A percentile compares a stretch with the other conserved stretches of the same genome.
phyloP scores from a whole-genome alignment of 2,329 filamentous ascomycete genomes.

The Teratosphaeria pseudoeucalypti region DNA sequence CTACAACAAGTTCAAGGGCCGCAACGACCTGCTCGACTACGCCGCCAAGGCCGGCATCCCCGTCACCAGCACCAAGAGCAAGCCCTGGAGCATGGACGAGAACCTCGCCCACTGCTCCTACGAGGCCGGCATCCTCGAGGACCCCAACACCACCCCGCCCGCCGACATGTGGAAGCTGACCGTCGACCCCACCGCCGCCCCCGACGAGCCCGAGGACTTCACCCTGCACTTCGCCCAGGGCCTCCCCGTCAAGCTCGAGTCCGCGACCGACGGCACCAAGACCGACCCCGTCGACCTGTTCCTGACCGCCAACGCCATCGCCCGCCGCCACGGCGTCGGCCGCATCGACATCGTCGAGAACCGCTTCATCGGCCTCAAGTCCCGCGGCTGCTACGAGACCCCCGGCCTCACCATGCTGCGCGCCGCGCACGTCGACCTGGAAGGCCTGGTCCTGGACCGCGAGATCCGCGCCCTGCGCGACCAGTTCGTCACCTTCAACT shows the following conservation, averaged over 20 bases:
- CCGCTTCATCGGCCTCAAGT: constrained; percentile 71
- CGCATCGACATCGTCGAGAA: constrained; percentile 77
- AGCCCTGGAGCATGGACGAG: constrained; percentile 59
- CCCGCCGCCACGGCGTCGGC: constrained; percentile 61
- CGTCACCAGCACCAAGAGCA: constrained; percentile 61
- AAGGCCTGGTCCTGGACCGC: constrained; percentile 58
- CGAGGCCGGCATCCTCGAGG: constrained; percentile 67
- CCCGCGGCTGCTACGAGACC: constrained; percentile 69
- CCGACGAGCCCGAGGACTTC: constrained; percentile 61
- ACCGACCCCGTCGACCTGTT: constrained; percentile 62
- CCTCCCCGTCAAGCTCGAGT: constrained; percentile 57
- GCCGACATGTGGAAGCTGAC: constrained; percentile 71
- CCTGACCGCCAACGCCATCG: constrained; percentile 60
- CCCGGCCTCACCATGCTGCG: constrained; percentile 48
- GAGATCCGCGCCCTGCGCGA: constrained; percentile 60
- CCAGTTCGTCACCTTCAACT: constrained; percentile 58
- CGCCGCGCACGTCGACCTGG: constrained; percentile 49
- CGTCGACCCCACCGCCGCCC: constrained; percentile 56
- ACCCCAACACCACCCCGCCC: constrained; percentile 54
- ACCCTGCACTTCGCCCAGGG: constrained; percentile 64
- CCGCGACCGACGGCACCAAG: constrained; percentile 43
- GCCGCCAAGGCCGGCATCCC: constrained; percentile 57
- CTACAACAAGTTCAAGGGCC: constrained; percentile 60
- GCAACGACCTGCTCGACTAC: constrained; percentile 63
- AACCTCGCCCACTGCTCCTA: constrained; percentile 70